Percentiles rank a stretch among this genome's conserved stretches.
Conservation (phyloP, 257 asterid species). For the Lavandula angustifolia region DNA sequence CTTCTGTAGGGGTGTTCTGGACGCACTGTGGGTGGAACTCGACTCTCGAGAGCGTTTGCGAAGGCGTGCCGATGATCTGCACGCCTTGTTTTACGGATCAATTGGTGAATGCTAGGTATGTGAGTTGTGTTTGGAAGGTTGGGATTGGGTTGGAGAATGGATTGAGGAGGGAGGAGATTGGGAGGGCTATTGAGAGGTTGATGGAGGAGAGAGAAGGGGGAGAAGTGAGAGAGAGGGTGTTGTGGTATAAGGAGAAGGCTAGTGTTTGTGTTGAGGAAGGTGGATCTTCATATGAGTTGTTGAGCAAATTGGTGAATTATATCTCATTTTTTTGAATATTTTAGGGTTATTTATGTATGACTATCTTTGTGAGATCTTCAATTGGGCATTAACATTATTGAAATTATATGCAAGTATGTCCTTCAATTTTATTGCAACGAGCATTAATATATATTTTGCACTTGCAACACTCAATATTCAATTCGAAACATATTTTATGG, state of each 20-base stretch:
- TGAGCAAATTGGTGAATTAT: constrained; percentile 33
- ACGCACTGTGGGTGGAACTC: constrained; percentile 55
- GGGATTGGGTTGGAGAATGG: constrained; percentile 45
- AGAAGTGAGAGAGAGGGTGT: constrained; percentile 41
- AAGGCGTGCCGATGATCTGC: constrained; percentile 58
- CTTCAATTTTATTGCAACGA: too few relatives aligned
- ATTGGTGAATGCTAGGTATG: constrained; percentile 46
- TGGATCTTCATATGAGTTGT: constrained; percentile 44
- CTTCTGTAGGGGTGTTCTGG: constrained; percentile 44
- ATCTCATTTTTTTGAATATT: constrained; percentile 30
- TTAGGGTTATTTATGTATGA: too few relatives aligned
- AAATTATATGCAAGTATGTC: too few relatives aligned
- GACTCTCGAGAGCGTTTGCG: constrained; percentile 42
- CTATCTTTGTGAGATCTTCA: too few relatives aligned
- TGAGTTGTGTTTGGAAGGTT: constrained; percentile 47
- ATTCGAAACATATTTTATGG: too few relatives aligned
- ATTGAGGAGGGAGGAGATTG: constrained; percentile 33
- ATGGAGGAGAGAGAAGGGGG: constrained; percentile 41
- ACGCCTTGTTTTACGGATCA: constrained; percentile 47
- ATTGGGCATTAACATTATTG: too few relatives aligned
- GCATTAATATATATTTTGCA: too few relatives aligned
- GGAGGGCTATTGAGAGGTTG: constrained; percentile 31
- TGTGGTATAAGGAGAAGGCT: constrained; percentile 36
- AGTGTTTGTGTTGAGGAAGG: constrained; percentile 32
- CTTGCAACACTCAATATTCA: too few relatives aligned